Evolutionary conservation across 2,329 filamentous ascomycete species (phyloP).

Genomic region (Blastomyces emzantsi): DNA sequence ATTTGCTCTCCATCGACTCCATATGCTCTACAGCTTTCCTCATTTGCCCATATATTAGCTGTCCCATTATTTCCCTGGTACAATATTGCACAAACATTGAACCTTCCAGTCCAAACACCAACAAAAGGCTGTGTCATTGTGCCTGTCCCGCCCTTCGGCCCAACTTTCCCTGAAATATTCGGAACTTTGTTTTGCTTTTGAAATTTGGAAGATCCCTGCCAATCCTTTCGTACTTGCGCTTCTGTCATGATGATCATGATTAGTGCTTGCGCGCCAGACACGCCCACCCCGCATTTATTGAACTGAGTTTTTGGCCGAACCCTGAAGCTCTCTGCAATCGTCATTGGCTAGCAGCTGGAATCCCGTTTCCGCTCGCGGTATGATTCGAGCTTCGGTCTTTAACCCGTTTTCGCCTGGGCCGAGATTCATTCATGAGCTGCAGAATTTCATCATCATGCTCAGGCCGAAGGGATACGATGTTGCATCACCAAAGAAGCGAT

Average conservation of each 20-base stretch:
- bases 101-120: neutral
- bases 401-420: neutral
- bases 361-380: neutral
- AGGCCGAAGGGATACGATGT: constrained; percentile 1
- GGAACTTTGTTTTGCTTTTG: neutral
- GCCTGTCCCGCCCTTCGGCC: neutral
- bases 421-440: neutral
- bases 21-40: too few relatives aligned
- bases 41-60: too few relatives aligned
- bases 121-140: neutral
- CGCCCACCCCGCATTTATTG: neutral
- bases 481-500: neutral
- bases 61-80: neutral
- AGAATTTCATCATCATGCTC: neutral
- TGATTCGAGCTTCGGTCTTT: neutral
- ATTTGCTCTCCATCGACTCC: too few relatives aligned
- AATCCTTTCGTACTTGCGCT: neutral
- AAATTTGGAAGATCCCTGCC: neutral
- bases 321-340: neutral
- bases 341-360: neutral
- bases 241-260: too few relatives aligned
- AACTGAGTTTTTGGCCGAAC: neutral
- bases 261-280: neutral
- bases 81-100: too few relatives aligned
- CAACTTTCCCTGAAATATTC: neutral